These are phyloP conservation scores for Rhodomyrtus tomentosa DNA, from an alignment of 345 rosid species.

Conservation along the genomic window DNA sequence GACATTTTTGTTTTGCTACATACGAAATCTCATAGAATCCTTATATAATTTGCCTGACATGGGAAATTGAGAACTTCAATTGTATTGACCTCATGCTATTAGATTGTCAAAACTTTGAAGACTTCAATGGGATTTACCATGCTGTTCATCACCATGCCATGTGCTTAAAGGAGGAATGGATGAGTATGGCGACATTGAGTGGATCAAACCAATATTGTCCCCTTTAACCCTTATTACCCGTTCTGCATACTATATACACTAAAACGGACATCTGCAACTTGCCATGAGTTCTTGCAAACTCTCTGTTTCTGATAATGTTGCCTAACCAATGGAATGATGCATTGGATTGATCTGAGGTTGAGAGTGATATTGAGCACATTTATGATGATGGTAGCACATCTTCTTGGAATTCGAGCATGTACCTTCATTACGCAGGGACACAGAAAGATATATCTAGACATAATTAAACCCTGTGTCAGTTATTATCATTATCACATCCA, in stretches of 20 bases:
- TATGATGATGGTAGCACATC: neutral
- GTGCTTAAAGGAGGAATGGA: neutral
- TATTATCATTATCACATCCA: neutral
- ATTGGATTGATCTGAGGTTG: neutral
- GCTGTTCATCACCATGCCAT: neutral
- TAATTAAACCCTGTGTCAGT: neutral
- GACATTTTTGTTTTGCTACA: neutral
- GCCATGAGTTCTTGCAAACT: neutral
- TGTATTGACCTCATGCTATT: neutral
- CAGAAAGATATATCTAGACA: neutral
- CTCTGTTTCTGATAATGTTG: neutral
- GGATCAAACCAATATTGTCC: neutral
- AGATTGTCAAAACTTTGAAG: neutral
- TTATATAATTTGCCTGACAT: neutral
- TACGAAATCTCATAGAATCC: neutral
- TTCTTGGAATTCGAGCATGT: neutral
- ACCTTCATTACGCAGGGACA: neutral
- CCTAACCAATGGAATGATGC: neutral
- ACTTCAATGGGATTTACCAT: neutral
- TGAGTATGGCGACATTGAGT: neutral
- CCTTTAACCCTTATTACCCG: neutral
- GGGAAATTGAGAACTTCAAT: neutral
- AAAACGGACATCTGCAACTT: neutral
- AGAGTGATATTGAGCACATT: neutral
- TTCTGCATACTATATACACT: neutral